Evolutionary conservation across 1,284 basidiomycete genomes (phyloP), one percentile per base, ranked within the genome.

Genomic region (Stereum hirsutum): DNA sequence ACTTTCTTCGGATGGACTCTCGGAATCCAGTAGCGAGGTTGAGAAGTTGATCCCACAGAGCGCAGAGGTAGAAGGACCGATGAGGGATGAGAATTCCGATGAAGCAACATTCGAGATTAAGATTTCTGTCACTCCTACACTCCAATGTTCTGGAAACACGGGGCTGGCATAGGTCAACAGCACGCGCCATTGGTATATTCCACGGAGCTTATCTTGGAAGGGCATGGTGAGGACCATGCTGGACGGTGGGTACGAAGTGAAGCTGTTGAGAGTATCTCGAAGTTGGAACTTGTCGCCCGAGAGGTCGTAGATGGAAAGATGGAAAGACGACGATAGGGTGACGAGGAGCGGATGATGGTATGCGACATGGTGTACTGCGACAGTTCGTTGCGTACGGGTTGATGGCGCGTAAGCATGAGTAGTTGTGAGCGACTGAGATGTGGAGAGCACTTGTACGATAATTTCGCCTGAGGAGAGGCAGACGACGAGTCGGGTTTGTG

Each of bases 121-220:
- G 35, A 89, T 62, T 51, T 89, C 86, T 5, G 83, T 85, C 3
- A 74, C 76, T 21, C 81, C 83, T n/a, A 82, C 73, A 28, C 80
- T 79, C 83, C 85, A 89, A 54, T 89, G 86, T 7, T 66, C 65
- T 2, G 85, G 85, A 56, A 84, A 89, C 28, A 89, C 79, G n/a
- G 84, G 85, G 21, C 76, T 65, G 7, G 82, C 67, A 57, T 87
- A 87, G 10, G 79, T 73, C 49, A 89, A 60, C 19, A 88, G 65
- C n/a, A n/a, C n/a, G n/a, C n/a, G n/a, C n/a, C n/a, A n/a, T n/a
- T n/a, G n/a, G n/a, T n/a, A n/a, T n/a, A n/a, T n/a, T n/a, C n/a
- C n/a, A n/a, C n/a, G n/a, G 41, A 88, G 70, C 55, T 81, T 86
- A 61, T 84, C 89, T 4, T 74, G 54, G 3, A 76, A 68, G 21